Evolutionary conservation across 352 stramenopile species (phyloP), one percentile per base, ranked within the genome.

Genomic region (Globisporangium carolinianum): DNA sequence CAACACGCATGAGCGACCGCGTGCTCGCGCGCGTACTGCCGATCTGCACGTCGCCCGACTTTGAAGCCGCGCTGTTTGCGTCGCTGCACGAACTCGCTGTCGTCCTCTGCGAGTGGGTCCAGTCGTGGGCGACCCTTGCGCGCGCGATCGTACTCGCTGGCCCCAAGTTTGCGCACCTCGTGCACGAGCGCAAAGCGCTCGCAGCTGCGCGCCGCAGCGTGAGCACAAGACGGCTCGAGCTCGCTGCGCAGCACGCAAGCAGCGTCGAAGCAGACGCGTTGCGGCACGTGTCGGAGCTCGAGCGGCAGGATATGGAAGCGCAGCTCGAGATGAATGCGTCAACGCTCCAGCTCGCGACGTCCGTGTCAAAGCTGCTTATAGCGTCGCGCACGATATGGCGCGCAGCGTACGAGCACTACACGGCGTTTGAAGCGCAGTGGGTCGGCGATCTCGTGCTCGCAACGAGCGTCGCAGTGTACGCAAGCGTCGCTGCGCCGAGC

Each of bases 381-480:
- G 74, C 67, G 0, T 82, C 70, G 11, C 73, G 78, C 3, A 47
- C 60, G 4, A 73, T 68, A 10, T 91, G 80, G 79, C 48, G 70
- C 18, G 37, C 62, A 3, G 43, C 37, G 35, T 71, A 78, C 50
- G 69, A 86, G 6, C 61, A 66, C 10, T 85, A 75, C 57, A 70
- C 58, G 0, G 58, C 77, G 51, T 76, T 84, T 51, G 58, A 58
- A 0, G 58, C 62, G 0, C 62, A 87, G 24, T 77, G 71, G 58
- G 69, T 76, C 53, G 83, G 75, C 3, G 79, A 93, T 15, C 59
- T 90, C 24, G 65, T 91, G n/a, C 53, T 93, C 6, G 72, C 68
- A 3, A 89, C 83, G 24, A 76, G 76, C 0, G 55, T 66, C 0
- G 55, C 87, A 9, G 67, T 63, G 0, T 93, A 93, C 46, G 65